phyloP scores from a whole-genome alignment of 2,329 filamentous ascomycete species.

The Xylaria sp. region DNA sequence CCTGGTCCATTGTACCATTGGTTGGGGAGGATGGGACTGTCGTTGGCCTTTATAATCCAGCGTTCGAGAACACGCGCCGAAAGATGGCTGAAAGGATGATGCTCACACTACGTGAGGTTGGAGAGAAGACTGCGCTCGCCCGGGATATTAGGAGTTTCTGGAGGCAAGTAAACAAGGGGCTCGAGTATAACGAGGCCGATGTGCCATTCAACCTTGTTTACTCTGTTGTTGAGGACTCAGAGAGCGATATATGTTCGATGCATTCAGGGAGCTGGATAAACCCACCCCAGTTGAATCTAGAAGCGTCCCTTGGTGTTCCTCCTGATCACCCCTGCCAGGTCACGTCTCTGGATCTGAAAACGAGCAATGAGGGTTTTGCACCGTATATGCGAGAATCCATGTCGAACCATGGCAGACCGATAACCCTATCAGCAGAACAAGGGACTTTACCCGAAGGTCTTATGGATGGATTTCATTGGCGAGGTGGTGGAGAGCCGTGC shows the following conservation, averaged over 20 bases:
- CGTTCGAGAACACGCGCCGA: constrained; percentile 82
- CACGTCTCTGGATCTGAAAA: constrained; percentile 73
- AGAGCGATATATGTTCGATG: constrained; percentile 78
- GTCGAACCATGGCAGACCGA: constrained; percentile 69
- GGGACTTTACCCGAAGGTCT: constrained; percentile 73
- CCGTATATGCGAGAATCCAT: constrained; percentile 82
- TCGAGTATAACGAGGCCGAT: constrained; percentile 80
- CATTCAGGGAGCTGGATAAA: constrained; percentile 73
- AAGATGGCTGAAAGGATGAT: constrained; percentile 84
- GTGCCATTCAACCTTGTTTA: constrained; percentile 82
- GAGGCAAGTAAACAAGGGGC: constrained; percentile 73
- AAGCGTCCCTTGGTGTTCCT: constrained; percentile 77
- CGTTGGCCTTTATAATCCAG: constrained; percentile 81
- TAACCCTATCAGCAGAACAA: constrained; percentile 74
- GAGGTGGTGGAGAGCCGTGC: constrained; percentile 77
- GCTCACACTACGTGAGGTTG: constrained; percentile 81
- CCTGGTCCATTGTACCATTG: constrained; percentile 83
- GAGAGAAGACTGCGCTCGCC: constrained; percentile 78
- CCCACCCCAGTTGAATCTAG: constrained; percentile 73
- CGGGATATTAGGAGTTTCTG: constrained; percentile 79
- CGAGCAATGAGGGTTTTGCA: constrained; percentile 77
- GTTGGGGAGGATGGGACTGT: constrained; percentile 79
- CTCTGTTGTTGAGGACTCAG: constrained; percentile 75
- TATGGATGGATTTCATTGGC: constrained; percentile 74
- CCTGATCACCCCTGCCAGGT: constrained; percentile 70